phyloP scores from a whole-genome alignment of 768 basidiomycete genomes.

The Crassisporium funariophilum region DNA sequence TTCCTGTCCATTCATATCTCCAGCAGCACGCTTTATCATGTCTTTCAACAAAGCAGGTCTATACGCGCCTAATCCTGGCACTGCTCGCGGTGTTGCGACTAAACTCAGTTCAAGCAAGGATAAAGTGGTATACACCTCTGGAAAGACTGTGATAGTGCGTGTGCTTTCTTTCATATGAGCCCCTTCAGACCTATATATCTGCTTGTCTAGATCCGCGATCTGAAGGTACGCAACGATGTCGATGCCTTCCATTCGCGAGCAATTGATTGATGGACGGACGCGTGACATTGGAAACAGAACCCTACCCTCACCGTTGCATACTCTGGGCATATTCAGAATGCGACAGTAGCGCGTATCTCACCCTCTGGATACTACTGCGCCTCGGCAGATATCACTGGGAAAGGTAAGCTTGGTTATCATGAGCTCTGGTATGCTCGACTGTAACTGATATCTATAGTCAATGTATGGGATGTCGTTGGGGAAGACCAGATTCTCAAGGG shows the following conservation, averaged over 20 bases:
- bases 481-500: slow-evolving; percentile 82
- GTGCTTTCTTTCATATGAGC: no score
- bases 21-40: no score
- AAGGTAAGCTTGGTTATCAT: slow-evolving; percentile 53
- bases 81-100: slow-evolving; percentile 33
- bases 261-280: slow-evolving; percentile 5
- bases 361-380: slow-evolving; percentile 96
- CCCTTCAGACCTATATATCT: no score
- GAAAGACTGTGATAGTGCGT: slow-evolving; percentile 83
- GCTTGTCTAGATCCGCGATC: slow-evolving; percentile 83
- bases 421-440: no score
- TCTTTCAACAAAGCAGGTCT: slow-evolving; percentile 46
- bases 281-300: slow-evolving; percentile 47
- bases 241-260: not conserved
- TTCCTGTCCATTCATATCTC: no score
- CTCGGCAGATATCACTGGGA: slow-evolving; percentile 82
- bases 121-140: slow-evolving; percentile 86
- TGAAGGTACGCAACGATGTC: slow-evolving; percentile 54
- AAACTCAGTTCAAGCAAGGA: slow-evolving; percentile 53
- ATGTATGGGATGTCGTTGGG: slow-evolving; percentile 92
- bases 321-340: slow-evolving; percentile 77
- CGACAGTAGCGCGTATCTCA: slow-evolving; percentile 89
- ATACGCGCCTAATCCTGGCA: slow-evolving; percentile 65
- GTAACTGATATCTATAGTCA: no score
- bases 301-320: slow-evolving; percentile 65